Percentiles rank a stretch among this genome's conserved stretches.
Conservation (phyloP, 192 early-diverging fungal genomes). For the Piromyces finnis region DNA sequence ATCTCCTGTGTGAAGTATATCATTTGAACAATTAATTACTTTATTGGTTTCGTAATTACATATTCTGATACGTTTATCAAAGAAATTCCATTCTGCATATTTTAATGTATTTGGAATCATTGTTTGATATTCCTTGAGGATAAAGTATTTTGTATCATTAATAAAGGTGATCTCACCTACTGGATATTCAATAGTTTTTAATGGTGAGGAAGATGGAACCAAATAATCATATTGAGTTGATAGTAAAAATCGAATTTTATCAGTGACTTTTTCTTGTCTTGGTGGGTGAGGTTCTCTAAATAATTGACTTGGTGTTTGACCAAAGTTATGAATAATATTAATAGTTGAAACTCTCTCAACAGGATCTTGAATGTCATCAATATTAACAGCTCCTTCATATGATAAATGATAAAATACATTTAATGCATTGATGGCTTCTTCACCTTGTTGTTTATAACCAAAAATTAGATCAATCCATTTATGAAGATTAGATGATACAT, state of each 20-base stretch:
- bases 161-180: conserved; percentile 17
- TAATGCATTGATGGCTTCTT: conserved; percentile 60
- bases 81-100: conserved; percentile 46
- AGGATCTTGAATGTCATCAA: conserved; percentile 74
- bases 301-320: conserved; percentile 82
- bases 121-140: background rate
- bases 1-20: conserved; percentile 26
- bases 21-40: background rate
- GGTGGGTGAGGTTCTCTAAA: conserved; percentile 70
- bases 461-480: conserved; percentile 93
- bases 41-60: conserved; percentile 30
- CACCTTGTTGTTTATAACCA: conserved; percentile 87
- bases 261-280: conserved; percentile 13
- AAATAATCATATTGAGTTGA: conserved; percentile 24
- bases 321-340: conserved; percentile 93
- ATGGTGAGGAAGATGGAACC: conserved; percentile 25
- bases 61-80: conserved; percentile 34
- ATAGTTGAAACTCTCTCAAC: conserved; percentile 76
- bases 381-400: conserved; percentile 88
- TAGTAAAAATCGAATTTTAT: conserved; percentile 19
- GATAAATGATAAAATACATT: conserved; percentile 96
- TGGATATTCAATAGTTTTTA: conserved; percentile 30
- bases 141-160: background rate
- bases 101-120: conserved; percentile 3
- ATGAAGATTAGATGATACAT: conserved; percentile 73